Evolutionary conservation across 345 rosid genomes (phyloP), one percentile per base, ranked within the genome.

Genomic region (Abelmoschus esculentus): DNA sequence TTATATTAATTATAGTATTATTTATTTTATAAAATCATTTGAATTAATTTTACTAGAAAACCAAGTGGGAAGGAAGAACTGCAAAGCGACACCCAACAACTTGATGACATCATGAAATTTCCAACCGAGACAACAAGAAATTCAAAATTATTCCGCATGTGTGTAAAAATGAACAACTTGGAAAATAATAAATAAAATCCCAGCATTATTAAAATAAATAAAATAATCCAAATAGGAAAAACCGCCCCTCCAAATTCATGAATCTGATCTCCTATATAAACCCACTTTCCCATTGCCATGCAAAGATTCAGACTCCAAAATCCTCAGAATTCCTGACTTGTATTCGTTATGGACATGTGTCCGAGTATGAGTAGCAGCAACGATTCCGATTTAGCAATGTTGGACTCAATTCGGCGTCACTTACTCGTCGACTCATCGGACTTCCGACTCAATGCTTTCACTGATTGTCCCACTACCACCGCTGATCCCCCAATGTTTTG

Each of bases 331-430:
- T 65, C 38, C 19, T 46, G 26, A 22, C 26, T 22, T 22, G 12
- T 15, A 58, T 28, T 31, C 32, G 47, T 18, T 31, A 28, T 63
- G 68, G 69, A 70, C 67, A 86, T 91, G 87, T 76, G 76, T 56
- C 76, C 81, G 34, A 53, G 1, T 7, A 32, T 32, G 34, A 36
- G 72, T 28, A 28, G 54, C 14, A 66, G 50, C 12, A 66, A 40
- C 3, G 86, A 85, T 14, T 72, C 96, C 3, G 93, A 90, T 72
- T 80, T 66, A 19, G 80, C 81, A 3, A 36, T 78, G 55, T 70
- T 88, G 9, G 96, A 91, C 8, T 84, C 91, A 1, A 73, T 90
- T 66, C 61, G 92, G 12, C 71, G 70, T 12, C 77, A 80, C 76
- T 83, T 90, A 50, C 86, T 84, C 17, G 86, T 79, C 29, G 91